Percentiles rank a stretch among this genome's conserved stretches.
Evolutionary conservation across 106 monocot genomes (phyloP).

Genomic region (Dactylorhiza incarnata): DNA sequence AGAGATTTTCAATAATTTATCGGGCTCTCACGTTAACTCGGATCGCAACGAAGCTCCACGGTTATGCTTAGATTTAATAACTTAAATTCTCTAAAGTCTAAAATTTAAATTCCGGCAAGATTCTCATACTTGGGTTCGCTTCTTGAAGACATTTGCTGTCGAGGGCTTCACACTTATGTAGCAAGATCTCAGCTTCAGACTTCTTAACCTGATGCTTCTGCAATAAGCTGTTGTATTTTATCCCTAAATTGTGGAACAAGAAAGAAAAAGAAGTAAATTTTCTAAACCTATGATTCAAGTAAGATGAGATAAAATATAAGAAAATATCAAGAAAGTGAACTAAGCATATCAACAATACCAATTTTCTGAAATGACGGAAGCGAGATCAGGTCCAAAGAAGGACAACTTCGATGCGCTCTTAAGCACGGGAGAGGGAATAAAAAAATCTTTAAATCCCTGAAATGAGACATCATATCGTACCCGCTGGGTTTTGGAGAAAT

Average conservation of each 20-base stretch:
- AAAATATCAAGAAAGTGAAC: too few relatives aligned
- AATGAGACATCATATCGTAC: background rate
- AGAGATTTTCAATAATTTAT: too few relatives aligned
- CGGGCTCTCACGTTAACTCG: too few relatives aligned
- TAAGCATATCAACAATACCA: slow-evolving; percentile 19
- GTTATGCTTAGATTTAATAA: too few relatives aligned
- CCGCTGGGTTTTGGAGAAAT: background rate
- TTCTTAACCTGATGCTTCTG: slow-evolving; percentile 25
- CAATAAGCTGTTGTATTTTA: slow-evolving; percentile 41
- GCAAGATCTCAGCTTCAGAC: too few relatives aligned
- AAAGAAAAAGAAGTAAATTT: background rate
- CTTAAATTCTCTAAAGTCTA: too few relatives aligned
- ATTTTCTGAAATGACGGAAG: slow-evolving; percentile 30
- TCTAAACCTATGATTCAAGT: background rate
- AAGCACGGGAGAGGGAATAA: slow-evolving; percentile 33
- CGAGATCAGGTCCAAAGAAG: slow-evolving; percentile 23
- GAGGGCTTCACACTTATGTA: too few relatives aligned
- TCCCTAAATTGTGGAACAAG: slow-evolving; percentile 24
- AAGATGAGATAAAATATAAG: background rate
- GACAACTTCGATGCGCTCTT: slow-evolving; percentile 4
- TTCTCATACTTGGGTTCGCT: slow-evolving; percentile 43
- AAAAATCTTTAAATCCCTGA: slow-evolving; percentile 11
- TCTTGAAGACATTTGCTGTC: too few relatives aligned
- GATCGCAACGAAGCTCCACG: too few relatives aligned
- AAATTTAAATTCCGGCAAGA: too few relatives aligned